Evolutionary conservation across 139 green algal genomes (phyloP).

Genomic region (Closterium sp.): DNA sequence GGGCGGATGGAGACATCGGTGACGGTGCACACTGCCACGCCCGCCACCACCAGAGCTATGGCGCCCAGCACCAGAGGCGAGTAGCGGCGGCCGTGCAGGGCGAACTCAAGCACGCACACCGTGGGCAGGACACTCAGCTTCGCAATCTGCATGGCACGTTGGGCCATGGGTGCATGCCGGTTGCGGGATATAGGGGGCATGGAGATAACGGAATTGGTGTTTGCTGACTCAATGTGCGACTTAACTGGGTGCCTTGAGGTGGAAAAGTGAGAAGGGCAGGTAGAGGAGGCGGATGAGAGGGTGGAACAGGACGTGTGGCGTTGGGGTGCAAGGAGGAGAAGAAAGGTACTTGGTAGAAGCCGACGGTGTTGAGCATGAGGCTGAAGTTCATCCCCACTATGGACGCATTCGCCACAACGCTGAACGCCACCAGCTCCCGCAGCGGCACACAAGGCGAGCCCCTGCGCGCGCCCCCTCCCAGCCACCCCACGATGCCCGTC

Average conservation of each 20-base stretch:
- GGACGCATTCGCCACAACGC: slow-evolving; percentile 58
- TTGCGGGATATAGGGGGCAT: background rate
- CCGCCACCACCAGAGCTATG: slow-evolving; percentile 59
- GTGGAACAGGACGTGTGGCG: background rate
- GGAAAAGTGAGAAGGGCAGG: background rate
- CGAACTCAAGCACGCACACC: slow-evolving; percentile 76
- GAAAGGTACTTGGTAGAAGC: slow-evolving; percentile 72
- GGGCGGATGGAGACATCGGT: slow-evolving; percentile 45
- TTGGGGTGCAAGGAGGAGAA: background rate
- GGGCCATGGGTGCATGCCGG: no score
- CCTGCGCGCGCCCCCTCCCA: background rate
- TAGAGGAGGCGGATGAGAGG: background rate
- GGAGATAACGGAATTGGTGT: background rate
- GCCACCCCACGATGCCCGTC: slow-evolving; percentile 5
- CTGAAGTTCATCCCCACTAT: slow-evolving; percentile 68
- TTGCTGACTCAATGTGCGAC: background rate
- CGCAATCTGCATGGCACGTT: slow-evolving; percentile 62
- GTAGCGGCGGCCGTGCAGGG: slow-evolving; percentile 60
- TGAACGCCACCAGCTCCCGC: slow-evolving; percentile 60
- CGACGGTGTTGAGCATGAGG: slow-evolving; percentile 66
- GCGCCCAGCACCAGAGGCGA: slow-evolving; percentile 70
- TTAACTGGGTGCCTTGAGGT: background rate
- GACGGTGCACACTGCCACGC: slow-evolving; percentile 42
- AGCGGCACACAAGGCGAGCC: slow-evolving; percentile 14
- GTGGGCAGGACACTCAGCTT: slow-evolving; percentile 95